Evolutionary conservation across 495 filamentous ascomycete genomes (phyloP), one percentile per base, ranked within the genome.

Genomic region (Aspergillus nidulans): DNA sequence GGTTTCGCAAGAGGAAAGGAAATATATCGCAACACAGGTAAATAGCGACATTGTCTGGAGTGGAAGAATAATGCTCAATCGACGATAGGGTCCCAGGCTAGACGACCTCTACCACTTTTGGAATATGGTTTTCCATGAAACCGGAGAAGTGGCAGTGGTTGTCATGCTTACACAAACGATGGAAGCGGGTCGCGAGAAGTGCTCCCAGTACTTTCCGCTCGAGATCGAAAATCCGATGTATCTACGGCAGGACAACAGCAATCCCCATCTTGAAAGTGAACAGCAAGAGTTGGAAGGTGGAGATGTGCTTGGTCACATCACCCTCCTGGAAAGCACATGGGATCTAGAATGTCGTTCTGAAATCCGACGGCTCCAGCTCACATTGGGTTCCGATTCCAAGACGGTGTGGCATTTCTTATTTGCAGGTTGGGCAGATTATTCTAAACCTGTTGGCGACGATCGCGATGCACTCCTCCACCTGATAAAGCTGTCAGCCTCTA

Each of bases 131-230:
- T 90, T 90, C 70, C 85, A 95, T 53, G 90, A 97, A 71, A 85
- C 85, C 21, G 69, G 78, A 20, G 84, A 85, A 32, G 85, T 89
- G 0, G 89, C 83, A 2, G 90, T 99, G 20, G 87, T 99, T 48
- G 86, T 97, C 25, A 97, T 97, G 95, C 81, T 97, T 57, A 97
- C 92, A 19, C 88, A 92, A 64, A 95, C 89, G 0, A 84, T 89
- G 56, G 92, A 96, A 67, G 73, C 78, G 2, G 84, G 81, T n/a
- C 77, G 79, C 58, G 89, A 96, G 61, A 97, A 99, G 68, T 97
- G 95, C 66, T 89, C 77, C 40, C 91, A 86, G 41, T 99, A 99
- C 61, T 99, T 91, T 58, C 94, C 94, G 0, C 67, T 80, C 24
- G 72, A 77, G 26, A 52, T 70, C 16, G 77, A 84, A 19, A 74